phyloP scores from a whole-genome alignment of 2,329 filamentous ascomycete genomes.

The Pestalotiopsis sp. region DNA sequence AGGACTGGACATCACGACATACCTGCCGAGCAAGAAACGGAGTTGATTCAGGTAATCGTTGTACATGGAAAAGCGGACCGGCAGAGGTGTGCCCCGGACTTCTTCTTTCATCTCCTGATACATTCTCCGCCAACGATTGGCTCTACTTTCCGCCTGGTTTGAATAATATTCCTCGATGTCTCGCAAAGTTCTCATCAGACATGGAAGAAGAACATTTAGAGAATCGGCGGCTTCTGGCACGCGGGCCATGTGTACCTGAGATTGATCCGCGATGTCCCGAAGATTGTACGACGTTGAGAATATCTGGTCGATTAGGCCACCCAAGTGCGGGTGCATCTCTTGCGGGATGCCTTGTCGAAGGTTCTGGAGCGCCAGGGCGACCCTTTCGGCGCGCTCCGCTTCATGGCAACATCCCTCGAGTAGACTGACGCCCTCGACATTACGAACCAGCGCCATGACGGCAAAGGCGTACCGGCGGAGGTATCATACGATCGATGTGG shows the following conservation, averaged over 20 bases:
- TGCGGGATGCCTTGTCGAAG: slow-evolving; percentile 49
- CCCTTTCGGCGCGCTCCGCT: slow-evolving; percentile 53
- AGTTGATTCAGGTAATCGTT: slow-evolving; percentile 56
- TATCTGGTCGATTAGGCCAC: slow-evolving; percentile 50
- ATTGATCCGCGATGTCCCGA: slow-evolving; percentile 56
- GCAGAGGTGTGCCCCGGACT: slow-evolving; percentile 51
- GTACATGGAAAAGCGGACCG: slow-evolving; percentile 57
- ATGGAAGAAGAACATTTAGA: slow-evolving; percentile 59
- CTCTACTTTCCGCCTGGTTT: slow-evolving; percentile 48
- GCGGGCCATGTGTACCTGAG: slow-evolving; percentile 52
- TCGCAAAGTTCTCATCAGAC: slow-evolving; percentile 51
- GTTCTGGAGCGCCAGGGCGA: slow-evolving; percentile 49
- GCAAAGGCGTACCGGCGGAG: not conserved
- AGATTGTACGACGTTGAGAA: slow-evolving; percentile 46
- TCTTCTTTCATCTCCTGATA: slow-evolving; percentile 58
- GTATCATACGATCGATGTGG: not conserved
- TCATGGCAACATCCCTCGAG: slow-evolving; percentile 57
- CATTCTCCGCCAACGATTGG: slow-evolving; percentile 61
- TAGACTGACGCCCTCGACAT: slow-evolving; percentile 36
- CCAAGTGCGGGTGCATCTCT: slow-evolving; percentile 48
- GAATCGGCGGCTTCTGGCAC: slow-evolving; percentile 56
- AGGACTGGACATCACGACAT: slow-evolving; percentile 16
- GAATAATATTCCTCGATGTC: slow-evolving; percentile 57
- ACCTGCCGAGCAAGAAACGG: slow-evolving; percentile 52
- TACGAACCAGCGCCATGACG: slow-evolving; percentile 17